These are phyloP conservation scores for Melampsora americana DNA, from an alignment of 1,284 basidiomycete genomes.

Conservation along the genomic window DNA sequence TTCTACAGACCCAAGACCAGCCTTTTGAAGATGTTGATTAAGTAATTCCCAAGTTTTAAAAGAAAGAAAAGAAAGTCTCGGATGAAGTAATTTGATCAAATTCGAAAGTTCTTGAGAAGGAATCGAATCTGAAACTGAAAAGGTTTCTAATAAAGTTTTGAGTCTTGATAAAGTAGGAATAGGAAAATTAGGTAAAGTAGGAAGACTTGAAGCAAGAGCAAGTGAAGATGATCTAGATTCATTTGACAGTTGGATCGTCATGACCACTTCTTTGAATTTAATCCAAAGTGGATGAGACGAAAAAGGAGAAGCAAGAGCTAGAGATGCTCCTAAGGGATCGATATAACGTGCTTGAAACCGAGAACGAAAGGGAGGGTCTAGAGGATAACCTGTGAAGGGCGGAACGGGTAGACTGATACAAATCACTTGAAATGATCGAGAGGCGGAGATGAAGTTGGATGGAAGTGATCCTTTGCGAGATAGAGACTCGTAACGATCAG, in stretches of 20 bases:
- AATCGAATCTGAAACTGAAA: background rate
- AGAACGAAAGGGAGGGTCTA: slow-evolving; percentile 56
- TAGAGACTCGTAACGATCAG: slow-evolving; percentile 51
- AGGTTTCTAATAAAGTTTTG: background rate
- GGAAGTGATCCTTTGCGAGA: slow-evolving; percentile 47
- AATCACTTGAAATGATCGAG: slow-evolving; percentile 55
- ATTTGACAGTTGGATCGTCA: slow-evolving; percentile 37
- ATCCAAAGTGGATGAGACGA: background rate
- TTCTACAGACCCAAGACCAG: background rate
- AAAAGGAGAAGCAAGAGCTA: slow-evolving; percentile 42
- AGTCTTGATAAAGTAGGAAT: slow-evolving; percentile 10
- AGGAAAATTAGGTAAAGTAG: no score
- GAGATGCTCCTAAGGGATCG: slow-evolving; percentile 45
- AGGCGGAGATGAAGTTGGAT: slow-evolving; percentile 52
- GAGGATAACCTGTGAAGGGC: slow-evolving; percentile 54
- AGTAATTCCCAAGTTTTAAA: background rate
- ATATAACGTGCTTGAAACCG: slow-evolving; percentile 54
- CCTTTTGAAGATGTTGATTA: background rate
- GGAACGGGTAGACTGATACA: slow-evolving; percentile 52
- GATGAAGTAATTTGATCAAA: background rate
- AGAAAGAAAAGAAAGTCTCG: background rate
- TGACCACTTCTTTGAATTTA: slow-evolving; percentile 40
- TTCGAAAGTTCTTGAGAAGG: background rate
- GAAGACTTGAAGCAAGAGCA: background rate
- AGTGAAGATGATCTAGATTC: slow-evolving; percentile 43